These are phyloP conservation scores for Acer saccharum DNA, from an alignment of 345 rosid genomes.

Conservation along the genomic window DNA sequence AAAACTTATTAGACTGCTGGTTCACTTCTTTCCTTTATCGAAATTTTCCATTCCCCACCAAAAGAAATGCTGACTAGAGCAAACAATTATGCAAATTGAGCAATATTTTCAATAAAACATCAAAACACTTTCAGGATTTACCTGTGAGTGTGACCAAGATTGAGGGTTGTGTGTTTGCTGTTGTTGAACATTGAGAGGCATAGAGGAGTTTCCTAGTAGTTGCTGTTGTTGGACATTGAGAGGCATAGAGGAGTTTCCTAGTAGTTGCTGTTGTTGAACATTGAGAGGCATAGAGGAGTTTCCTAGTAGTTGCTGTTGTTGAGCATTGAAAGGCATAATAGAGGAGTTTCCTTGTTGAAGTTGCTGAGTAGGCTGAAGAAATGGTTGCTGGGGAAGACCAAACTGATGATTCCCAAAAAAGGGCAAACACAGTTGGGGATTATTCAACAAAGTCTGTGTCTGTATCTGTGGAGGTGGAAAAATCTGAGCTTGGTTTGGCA, in stretches of 20 bases:
- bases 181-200: slow-evolving; percentile 17
- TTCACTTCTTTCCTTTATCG: no score
- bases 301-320: slow-evolving; percentile 26
- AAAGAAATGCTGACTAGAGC: no score
- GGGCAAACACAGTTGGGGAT: slow-evolving; percentile 35
- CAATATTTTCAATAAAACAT: no score
- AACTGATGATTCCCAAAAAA: slow-evolving; percentile 45
- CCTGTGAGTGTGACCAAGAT: slow-evolving; percentile 36
- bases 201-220: slow-evolving; percentile 33
- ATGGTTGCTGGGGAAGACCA: slow-evolving; percentile 41
- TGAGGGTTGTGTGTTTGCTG: slow-evolving; percentile 29
- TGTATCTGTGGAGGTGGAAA: slow-evolving; percentile 21
- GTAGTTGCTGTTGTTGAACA: slow-evolving; percentile 17
- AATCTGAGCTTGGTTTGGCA: slow-evolving; percentile 36
- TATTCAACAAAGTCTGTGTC: slow-evolving; percentile 34
- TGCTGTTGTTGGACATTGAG: slow-evolving; percentile 8
- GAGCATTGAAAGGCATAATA: slow-evolving; percentile 12
- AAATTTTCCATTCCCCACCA: no score
- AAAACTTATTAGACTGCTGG: no score
- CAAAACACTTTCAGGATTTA: background rate
- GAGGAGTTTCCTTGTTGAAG: slow-evolving; percentile 32
- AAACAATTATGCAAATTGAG: no score
- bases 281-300: slow-evolving; percentile 27
- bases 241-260: slow-evolving; percentile 31
- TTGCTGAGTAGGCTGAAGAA: slow-evolving; percentile 27